A percentile compares a stretch with the other conserved stretches of the same genome.
phyloP scores from a whole-genome alignment of 805 yeast species.

The Monosporozyma aerobia region DNA sequence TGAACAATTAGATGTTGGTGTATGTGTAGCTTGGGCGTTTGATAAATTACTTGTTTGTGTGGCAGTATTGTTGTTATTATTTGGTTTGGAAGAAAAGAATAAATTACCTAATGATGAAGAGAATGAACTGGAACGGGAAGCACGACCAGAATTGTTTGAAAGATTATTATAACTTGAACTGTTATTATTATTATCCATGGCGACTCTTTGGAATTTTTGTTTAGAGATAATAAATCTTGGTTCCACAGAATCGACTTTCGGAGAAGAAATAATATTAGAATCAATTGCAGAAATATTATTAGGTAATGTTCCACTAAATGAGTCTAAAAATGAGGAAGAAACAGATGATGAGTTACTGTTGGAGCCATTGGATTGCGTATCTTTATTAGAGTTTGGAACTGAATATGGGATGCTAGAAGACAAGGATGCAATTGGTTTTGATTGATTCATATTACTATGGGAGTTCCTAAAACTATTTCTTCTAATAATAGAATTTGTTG shows the following conservation, averaged over 20 bases:
- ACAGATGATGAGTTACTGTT: conserved; percentile 25
- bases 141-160: conserved; percentile 7
- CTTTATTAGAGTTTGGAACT: conserved; percentile 54
- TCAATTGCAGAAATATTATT: conserved; percentile 34
- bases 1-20: neutral
- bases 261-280: conserved; percentile 63
- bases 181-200: conserved; percentile 15
- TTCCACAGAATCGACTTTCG: conserved; percentile 64
- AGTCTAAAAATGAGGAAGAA: conserved; percentile 29
- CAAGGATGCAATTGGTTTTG: conserved; percentile 34
- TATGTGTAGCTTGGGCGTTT: conserved; percentile 3
- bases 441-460: neutral
- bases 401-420: conserved; percentile 60
- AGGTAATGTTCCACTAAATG: conserved; percentile 32
- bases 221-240: conserved; percentile 79
- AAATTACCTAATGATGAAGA: conserved; percentile 30
- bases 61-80: neutral
- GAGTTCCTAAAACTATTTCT: conserved; percentile 48
- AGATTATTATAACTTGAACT: neutral
- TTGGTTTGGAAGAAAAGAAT: conserved; percentile 18
- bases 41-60: conserved; percentile 17
- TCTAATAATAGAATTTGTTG: conserved; percentile 4
- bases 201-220: conserved; percentile 39
- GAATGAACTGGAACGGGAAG: conserved; percentile 28
- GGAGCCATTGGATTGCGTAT: conserved; percentile 10